A percentile compares a stretch with the other conserved stretches of the same genome.
Evolutionary conservation across 2,329 filamentous ascomycete genomes (phyloP).

Genomic region (Colletotrichum siamense): DNA sequence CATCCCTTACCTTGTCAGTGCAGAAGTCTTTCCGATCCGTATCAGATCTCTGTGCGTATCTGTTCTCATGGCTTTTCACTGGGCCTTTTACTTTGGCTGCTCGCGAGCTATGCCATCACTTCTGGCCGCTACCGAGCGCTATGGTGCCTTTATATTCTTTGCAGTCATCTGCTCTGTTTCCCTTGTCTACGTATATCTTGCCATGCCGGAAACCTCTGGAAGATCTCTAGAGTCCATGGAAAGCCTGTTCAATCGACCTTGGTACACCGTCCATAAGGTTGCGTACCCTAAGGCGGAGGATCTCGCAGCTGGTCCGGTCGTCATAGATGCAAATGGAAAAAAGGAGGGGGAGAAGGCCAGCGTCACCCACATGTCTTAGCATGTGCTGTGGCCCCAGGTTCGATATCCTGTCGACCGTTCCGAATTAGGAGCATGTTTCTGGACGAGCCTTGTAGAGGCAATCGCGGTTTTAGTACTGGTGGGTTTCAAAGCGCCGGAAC

Average conservation of each 20-base stretch:
- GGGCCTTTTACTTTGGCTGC: conserved; percentile 38
- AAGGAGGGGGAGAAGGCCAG: background rate
- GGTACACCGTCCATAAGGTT: conserved; percentile 33
- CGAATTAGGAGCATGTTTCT: background rate
- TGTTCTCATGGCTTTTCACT: conserved; percentile 49
- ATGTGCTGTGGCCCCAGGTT: background rate
- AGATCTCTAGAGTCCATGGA: conserved; percentile 35
- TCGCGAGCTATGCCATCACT: conserved; percentile 38
- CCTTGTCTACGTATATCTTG: conserved; percentile 33
- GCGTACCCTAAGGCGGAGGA: conserved; percentile 33
- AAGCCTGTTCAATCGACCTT: conserved; percentile 30
- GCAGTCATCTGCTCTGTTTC: conserved; percentile 3
- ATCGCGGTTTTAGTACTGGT: background rate
- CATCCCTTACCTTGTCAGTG: conserved; percentile 49
- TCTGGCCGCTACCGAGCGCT: conserved; percentile 33
- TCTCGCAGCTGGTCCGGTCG: background rate
- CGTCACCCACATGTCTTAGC: background rate
- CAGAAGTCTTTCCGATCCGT: conserved; percentile 48
- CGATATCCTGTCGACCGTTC: background rate
- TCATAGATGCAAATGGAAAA: background rate
- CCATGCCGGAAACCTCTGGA: conserved; percentile 36
- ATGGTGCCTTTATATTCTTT: conserved; percentile 20
- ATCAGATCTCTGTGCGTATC: conserved; percentile 46
- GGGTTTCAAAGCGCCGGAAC: background rate
- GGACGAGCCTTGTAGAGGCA: no score